Base-by-base conservation (phyloP, 176 grass and related monocot species). In the Phoenix dactylifera region DNA sequence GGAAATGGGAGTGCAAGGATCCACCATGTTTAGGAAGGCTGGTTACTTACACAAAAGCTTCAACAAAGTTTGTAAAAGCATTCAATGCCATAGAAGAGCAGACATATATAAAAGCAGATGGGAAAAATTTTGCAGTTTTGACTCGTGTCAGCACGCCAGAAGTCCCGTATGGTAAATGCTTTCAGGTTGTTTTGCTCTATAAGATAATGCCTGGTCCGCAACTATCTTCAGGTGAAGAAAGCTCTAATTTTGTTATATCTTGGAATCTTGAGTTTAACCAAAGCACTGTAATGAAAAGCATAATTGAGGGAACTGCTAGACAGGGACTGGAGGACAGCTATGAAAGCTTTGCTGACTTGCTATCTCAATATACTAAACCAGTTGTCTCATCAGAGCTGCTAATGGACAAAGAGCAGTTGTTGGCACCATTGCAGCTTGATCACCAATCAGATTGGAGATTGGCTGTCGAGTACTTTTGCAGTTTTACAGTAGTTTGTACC, bases 141-240 rank as follows among this genome's bases (percentile, higher is more conserved):
- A 75, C 70, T 48, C 73, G 72, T 14, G 92, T 82, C 28, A 64
- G 68, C 57, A 96, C 83, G 7, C 92, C 87, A 1, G 87, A 90
- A 39, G 83, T 96, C 35, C 80, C 86, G 50, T 90, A 80, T 75
- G 92, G 92, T 3, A 81, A 96, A 60, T 96, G 80, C 73, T 96
- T 96, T 75, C 77, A 68, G 63, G 83, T 90, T 67, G 54, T 75
- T 58, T 59, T 96, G 48, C 75, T 90, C 12, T 90, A 90, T 72
- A 90, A 85, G 64, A 90, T 96, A 79, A 79, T 69, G 6, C 83
- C 74, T 23, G 72, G 66, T 72, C 76, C 74, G 17, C 72, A 81
- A 12, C 59, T 51, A 3, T 60, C 64, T n/a, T 76, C 77, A 18
- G 61, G 56, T 39, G 90, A 87, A 63, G 81, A 78, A 68, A 84